Base-by-base conservation (phyloP, 2,329 filamentous ascomycete species). In the Sarocladiaceae sp. region DNA sequence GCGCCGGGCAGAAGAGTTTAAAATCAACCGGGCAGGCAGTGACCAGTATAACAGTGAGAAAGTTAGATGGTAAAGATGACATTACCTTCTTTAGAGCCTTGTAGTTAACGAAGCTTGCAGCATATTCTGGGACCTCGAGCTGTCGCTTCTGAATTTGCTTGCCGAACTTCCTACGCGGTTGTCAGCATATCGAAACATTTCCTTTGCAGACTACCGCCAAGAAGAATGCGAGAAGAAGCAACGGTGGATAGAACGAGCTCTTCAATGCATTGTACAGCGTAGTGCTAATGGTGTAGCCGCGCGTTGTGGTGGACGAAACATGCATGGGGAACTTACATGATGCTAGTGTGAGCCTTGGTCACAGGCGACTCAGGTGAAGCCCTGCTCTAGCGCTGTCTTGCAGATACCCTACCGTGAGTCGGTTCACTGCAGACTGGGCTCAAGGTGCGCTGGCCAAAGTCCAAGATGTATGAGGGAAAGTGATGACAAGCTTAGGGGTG, bases 71-170 rank as follows among this genome's bases (percentile, higher is more conserved):
- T 4, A 28, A 12, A 15, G 5, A 28, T 44, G 22, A 44, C 40
- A 7, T 57, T 67, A 96, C 94, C 90, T 97, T 97, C 74, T 99
- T 99, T 62, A 99, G 79, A 55, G 91, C 92, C 76, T 99, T 99
- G 78, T 99, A 99, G 74, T 99, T 97, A 62, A 97, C 92, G 68
- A 99, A 99, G 73, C 92, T 97, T 58, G 93, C 91, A 56, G 94
- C 93, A 86, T 99, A 99, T 81, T 99, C 94, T 55, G 94, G 94
- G 55, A 99, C 92, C 71, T 99, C 94, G 65, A 99, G 89, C 80
- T 99, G 94, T 69, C 92, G 87, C 78, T 96, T 96, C 78, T 97
- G 94, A 61, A 99, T 96, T 70, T 97, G 90, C 79, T 99, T 99
- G 71, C 94, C 94, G 77, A 99, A 99, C 83, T 99, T 99, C 94